Base-by-base conservation (phyloP, 1,284 basidiomycete species). In the Sporisorium exsertum region DNA sequence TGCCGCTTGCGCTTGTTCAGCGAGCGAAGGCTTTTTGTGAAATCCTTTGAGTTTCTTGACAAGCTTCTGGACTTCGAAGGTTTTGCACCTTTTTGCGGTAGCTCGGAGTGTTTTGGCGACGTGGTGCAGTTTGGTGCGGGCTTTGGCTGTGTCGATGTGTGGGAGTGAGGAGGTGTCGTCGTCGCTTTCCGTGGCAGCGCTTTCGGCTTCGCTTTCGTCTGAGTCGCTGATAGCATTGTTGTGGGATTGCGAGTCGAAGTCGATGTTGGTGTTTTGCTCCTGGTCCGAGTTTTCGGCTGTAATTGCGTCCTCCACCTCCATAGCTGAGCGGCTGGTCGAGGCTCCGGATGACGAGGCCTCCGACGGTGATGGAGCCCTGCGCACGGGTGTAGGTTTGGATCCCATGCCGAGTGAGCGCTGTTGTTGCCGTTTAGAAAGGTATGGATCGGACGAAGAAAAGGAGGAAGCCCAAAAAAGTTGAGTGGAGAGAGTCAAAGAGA, bases 41-140 rank as follows among this genome's bases (percentile, higher is more conserved):
- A 91, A 84, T 53, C 88, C 88, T 86, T 92, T 95, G 64, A 95
- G 87, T 86, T 91, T 92, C 87, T 94, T 95, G 58, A 95, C 90
- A 16, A 92, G 86, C 81, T 92, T 93, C 86, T 92, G 93, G 0
- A 90, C 89, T 87, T 97, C 95, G 75, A 93, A 93, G 0, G 90
- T 88, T 85, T 91, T 93, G 9, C 91, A 91, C 84, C 92, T 94
- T 87, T 94, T 97, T 53, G 90, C 89, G 5, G 91, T 89, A 78
- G 91, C 91, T 63, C 88, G 88, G 20, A 92, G 88, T 73, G 92
- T 90, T 82, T 89, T 91, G 57, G 91, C 79, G 71, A 89, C 88
- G 78, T 92, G 92, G 82, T 92, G 90, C 10, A 76, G 68, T 32
- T 76, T 76, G 8, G 50, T 64, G 12, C 33, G 47, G 2, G 73